These are phyloP conservation scores for Microcyclosporella mali DNA, from an alignment of 2,329 filamentous ascomycete species.

Conservation along the genomic window DNA sequence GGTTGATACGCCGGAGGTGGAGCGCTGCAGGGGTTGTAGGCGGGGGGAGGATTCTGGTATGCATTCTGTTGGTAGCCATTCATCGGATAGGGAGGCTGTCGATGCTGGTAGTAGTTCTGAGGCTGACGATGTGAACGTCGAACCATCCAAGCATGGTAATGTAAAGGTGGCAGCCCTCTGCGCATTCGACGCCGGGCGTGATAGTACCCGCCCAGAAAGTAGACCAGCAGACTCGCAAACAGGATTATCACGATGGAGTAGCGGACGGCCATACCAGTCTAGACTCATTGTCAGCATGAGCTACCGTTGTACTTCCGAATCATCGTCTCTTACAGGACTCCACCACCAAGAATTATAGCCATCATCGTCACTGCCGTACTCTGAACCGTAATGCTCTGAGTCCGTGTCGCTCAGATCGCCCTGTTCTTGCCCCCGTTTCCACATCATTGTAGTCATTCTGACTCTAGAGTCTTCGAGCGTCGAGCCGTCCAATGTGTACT, in stretches of 20 bases:
- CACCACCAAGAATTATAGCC: constrained; percentile 22
- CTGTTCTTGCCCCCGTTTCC: background rate
- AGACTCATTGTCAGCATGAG: constrained; percentile 3
- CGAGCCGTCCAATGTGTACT: too few species aligned
- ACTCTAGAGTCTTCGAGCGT: background rate
- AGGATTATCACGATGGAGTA: constrained; percentile 63
- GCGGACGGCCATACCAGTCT: constrained; percentile 53
- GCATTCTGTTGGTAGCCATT: constrained; percentile 21
- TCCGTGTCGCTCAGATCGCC: background rate
- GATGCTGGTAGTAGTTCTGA: constrained; percentile 14
- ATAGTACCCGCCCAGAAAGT: constrained; percentile 61
- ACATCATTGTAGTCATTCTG: background rate
- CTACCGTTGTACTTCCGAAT: background rate
- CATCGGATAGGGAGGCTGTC: constrained; percentile 16
- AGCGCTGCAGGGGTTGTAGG: constrained; percentile 27
- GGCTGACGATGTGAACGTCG: constrained; percentile 15
- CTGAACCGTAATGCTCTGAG: background rate
- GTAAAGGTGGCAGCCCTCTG: constrained; percentile 59
- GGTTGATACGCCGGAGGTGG: constrained; percentile 33
- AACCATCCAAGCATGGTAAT: constrained; percentile 56
- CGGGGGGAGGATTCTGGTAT: constrained; percentile 29
- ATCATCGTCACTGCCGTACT: constrained; percentile 7
- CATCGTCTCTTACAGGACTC: constrained; percentile 18
- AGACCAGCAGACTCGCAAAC: constrained; percentile 52
- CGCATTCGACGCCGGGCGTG: constrained; percentile 63